Conservation (phyloP, 2,329 filamentous ascomycete genomes). For the Aspergillus caelatus region DNA sequence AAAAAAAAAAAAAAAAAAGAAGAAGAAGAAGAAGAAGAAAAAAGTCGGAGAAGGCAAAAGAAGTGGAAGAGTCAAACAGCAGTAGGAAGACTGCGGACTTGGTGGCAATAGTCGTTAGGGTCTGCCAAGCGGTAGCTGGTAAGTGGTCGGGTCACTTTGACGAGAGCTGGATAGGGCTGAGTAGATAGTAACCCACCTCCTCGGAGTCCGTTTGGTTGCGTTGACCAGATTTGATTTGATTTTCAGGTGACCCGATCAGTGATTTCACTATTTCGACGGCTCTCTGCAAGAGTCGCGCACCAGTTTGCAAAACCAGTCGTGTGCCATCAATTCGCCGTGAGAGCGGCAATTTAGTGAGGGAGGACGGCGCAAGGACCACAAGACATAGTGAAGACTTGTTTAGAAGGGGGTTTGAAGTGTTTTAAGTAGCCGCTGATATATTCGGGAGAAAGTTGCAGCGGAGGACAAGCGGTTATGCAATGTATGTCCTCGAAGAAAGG, state of each 20-base stretch:
- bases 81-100: constrained; percentile 1
- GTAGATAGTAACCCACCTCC: not conserved
- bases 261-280: constrained; percentile 15
- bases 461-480: constrained; percentile 20
- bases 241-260: constrained; percentile 6
- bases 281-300: constrained; percentile 18
- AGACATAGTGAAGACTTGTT: constrained; percentile 20
- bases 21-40: too few species aligned
- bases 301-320: constrained; percentile 21
- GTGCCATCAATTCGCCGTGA: constrained; percentile 26
- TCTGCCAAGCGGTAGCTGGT: constrained; percentile 1
- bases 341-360: constrained; percentile 25
- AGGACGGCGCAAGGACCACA: constrained; percentile 20
- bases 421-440: constrained; percentile 11
- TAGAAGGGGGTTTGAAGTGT: constrained; percentile 2
- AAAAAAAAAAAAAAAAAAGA: too few species aligned
- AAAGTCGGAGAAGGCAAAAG: not conserved
- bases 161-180: constrained; percentile 10
- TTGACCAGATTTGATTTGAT: constrained; percentile 1
- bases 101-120: not conserved
- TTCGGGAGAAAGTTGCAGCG: constrained; percentile 12
- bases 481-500: constrained; percentile 14
- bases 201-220: not conserved
- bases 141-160: constrained; percentile 3
- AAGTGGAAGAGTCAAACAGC: not conserved